Evolutionary conservation across 1,284 basidiomycete species (phyloP).

Genomic region (Puccinia brachypodii): DNA sequence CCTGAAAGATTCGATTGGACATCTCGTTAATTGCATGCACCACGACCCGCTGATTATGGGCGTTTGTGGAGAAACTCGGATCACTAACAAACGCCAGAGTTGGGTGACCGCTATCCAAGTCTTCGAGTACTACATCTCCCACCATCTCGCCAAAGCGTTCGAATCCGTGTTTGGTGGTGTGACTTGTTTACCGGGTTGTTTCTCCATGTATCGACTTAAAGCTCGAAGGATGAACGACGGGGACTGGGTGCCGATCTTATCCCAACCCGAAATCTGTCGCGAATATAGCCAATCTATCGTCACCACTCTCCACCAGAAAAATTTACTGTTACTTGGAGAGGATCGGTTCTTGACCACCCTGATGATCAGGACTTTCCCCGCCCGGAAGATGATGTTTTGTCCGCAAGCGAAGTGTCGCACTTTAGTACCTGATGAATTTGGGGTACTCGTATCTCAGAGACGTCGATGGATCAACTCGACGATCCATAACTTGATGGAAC

Average conservation of each 20-base stretch:
- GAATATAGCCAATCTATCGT: slow-evolving; percentile 95
- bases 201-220: slow-evolving; percentile 99
- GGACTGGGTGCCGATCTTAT: slow-evolving; percentile 96
- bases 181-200: slow-evolving; percentile 96
- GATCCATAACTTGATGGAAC: slow-evolving; percentile 98
- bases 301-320: slow-evolving; percentile 95
- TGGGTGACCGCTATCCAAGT: slow-evolving; percentile 99
- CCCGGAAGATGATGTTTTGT: slow-evolving; percentile 97
- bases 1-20: slow-evolving; percentile 77
- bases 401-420: slow-evolving; percentile 94
- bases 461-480: slow-evolving; percentile 99
- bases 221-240: slow-evolving; percentile 80
- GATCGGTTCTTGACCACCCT: slow-evolving; percentile 97
- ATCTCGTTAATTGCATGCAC: slow-evolving; percentile 95
- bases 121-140: slow-evolving; percentile 86
- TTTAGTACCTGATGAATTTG: slow-evolving; percentile 92
- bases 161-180: slow-evolving; percentile 99
- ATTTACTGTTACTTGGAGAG: slow-evolving; percentile 91
- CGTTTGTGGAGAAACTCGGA: slow-evolving; percentile 95
- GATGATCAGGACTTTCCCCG: slow-evolving; percentile 89
- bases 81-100: slow-evolving; percentile 94
- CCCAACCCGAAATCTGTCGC: slow-evolving; percentile 94
- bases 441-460: slow-evolving; percentile 88
- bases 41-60: slow-evolving; percentile 99
- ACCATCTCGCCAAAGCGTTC: slow-evolving; percentile 96